Conservation (phyloP, 2,329 filamentous ascomycete genomes). For the Bimuria novae-zelandiae region DNA sequence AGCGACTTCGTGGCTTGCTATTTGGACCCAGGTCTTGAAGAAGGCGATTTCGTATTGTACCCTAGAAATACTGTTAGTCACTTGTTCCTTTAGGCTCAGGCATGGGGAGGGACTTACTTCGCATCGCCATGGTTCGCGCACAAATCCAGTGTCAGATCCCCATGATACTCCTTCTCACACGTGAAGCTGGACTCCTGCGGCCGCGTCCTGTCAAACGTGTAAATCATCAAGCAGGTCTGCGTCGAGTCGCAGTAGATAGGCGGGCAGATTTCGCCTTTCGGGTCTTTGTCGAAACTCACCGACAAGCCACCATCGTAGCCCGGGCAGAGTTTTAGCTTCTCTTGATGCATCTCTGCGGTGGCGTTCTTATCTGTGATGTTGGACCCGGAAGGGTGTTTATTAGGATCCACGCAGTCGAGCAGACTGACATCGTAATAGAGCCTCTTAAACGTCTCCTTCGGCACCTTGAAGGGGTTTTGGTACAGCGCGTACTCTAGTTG, state of each 20-base stretch:
- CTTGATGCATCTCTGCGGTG: conserved; percentile 4
- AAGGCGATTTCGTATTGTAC: neutral
- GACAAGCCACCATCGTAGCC: conserved; percentile 21
- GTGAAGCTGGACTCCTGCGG: conserved; percentile 17
- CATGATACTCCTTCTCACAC: conserved; percentile 20
- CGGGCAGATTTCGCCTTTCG: conserved; percentile 9
- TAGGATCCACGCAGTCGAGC: conserved; percentile 11
- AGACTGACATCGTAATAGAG: conserved; percentile 15
- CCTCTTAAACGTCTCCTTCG: conserved; percentile 5
- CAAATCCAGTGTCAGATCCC: conserved; percentile 19
- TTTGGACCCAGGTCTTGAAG: neutral
- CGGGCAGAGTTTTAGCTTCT: conserved; percentile 21
- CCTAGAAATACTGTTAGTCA: neutral
- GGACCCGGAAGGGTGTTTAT: neutral
- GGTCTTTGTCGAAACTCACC: conserved; percentile 13
- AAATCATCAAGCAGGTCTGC: conserved; percentile 14
- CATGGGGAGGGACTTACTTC: neutral
- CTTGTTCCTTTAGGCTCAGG: neutral
- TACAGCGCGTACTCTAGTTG: conserved; percentile 20
- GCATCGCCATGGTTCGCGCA: conserved; percentile 5
- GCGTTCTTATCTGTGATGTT: conserved; percentile 14
- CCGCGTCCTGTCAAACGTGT: conserved; percentile 23
- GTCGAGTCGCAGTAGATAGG: conserved; percentile 15
- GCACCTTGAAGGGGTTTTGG: neutral
- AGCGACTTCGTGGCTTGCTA: neutral